Evolutionary conservation across 768 basidiomycete genomes (phyloP).

Genomic region (Dioszegia hungarica): DNA sequence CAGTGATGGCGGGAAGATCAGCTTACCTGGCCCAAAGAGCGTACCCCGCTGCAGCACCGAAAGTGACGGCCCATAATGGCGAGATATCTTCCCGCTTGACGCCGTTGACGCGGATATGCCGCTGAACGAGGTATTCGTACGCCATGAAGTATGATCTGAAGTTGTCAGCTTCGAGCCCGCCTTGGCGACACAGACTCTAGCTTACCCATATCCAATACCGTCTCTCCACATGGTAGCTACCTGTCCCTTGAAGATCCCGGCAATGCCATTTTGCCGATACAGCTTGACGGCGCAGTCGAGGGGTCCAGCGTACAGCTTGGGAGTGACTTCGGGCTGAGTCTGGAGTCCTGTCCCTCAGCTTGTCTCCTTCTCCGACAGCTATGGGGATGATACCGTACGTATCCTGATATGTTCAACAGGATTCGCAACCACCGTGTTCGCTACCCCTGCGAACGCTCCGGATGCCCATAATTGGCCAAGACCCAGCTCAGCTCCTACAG

Average conservation of each 20-base stretch:
- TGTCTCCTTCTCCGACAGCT: neutral
- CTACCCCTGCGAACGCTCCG: conserved; percentile 79
- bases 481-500: conserved; percentile 60
- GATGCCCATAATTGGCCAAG: conserved; percentile 73
- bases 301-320: conserved; percentile 75
- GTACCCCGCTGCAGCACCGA: conserved; percentile 88
- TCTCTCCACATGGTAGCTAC: conserved; percentile 69
- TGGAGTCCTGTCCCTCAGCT: conserved; percentile 63
- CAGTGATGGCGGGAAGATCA: neutral
- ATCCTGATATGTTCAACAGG: conserved; percentile 98
- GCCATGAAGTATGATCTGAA: conserved; percentile 68
- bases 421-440: conserved; percentile 87
- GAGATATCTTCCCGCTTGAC: conserved; percentile 64
- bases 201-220: conserved; percentile 49
- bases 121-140: conserved; percentile 87
- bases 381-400: conserved; percentile 55
- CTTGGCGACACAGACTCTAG: neutral
- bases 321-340: conserved; percentile 69
- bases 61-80: conserved; percentile 71
- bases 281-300: conserved; percentile 85
- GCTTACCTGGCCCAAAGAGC: conserved; percentile 53
- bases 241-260: conserved; percentile 90
- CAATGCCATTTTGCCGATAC: conserved; percentile 63
- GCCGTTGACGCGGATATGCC: conserved; percentile 58
- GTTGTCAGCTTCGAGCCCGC: conserved; percentile 33